A percentile compares a stretch with the other conserved stretches of the same genome.
phyloP scores from a whole-genome alignment of 768 basidiomycete genomes.

The Candolleomyces aberdarensis region DNA sequence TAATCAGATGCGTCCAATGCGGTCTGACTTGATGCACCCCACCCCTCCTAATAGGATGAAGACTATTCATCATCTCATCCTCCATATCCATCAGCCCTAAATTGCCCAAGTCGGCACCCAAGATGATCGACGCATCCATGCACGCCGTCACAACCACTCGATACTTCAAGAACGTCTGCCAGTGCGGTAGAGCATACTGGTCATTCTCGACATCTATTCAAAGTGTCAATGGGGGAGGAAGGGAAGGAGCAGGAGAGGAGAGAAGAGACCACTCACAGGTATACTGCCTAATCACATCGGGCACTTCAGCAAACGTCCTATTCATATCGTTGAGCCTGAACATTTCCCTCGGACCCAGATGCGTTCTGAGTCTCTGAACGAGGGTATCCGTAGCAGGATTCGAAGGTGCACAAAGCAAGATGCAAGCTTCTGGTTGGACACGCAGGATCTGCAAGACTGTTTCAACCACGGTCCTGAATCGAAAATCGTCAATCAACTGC shows the following conservation, averaged over 20 bases:
- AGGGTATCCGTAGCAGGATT: slow-evolving; percentile 51
- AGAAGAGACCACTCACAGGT: slow-evolving; percentile 46
- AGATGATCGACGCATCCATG: slow-evolving; percentile 43
- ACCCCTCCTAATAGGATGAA: slow-evolving; percentile 35
- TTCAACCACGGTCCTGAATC: slow-evolving; percentile 44
- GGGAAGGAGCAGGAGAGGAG: not conserved
- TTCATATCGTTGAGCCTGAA: slow-evolving; percentile 46
- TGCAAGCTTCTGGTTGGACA: slow-evolving; percentile 42
- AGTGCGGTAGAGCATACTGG: slow-evolving; percentile 43
- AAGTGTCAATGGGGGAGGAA: not conserved
- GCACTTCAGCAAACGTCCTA: slow-evolving; percentile 50
- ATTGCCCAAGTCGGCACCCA: slow-evolving; percentile 45
- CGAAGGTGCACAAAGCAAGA: slow-evolving; percentile 50
- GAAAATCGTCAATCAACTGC: not conserved
- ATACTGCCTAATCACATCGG: slow-evolving; percentile 40
- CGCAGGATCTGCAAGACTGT: slow-evolving; percentile 47
- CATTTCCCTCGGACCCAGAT: slow-evolving; percentile 41
- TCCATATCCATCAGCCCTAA: slow-evolving; percentile 36
- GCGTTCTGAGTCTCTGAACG: slow-evolving; percentile 34
- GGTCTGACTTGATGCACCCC: slow-evolving; percentile 22
- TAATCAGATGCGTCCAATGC: slow-evolving; percentile 52
- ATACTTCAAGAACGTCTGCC: slow-evolving; percentile 43
- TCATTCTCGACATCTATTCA: slow-evolving; percentile 42
- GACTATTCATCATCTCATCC: slow-evolving; percentile 27
- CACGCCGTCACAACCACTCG: slow-evolving; percentile 47